Percentiles rank a stretch among this genome's conserved stretches.
Conservation (phyloP, 345 rosid species). For the Gossypium rotundifolium region DNA sequence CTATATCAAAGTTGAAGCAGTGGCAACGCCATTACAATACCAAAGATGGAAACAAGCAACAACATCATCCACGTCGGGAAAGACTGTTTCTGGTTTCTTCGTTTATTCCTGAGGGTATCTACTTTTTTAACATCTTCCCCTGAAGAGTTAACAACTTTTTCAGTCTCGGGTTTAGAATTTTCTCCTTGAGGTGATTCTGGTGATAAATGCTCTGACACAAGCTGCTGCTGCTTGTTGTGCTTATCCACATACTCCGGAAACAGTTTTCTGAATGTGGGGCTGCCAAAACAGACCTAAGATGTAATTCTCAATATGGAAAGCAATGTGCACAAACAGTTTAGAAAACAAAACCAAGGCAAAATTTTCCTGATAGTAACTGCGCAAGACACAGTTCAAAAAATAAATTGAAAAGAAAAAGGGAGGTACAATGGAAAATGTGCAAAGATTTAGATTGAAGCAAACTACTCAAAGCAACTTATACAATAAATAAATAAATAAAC, state of each 20-base stretch:
- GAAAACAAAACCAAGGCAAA: not conserved
- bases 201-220: slow-evolving; percentile 31
- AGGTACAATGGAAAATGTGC: not conserved
- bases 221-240: slow-evolving; percentile 61
- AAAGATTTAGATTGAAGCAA: slow-evolving; percentile 3
- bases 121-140: slow-evolving; percentile 30
- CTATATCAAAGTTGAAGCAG: slow-evolving; percentile 69
- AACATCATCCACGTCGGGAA: slow-evolving; percentile 85
- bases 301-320: not conserved
- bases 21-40: slow-evolving; percentile 94
- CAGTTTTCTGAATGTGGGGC: slow-evolving; percentile 73
- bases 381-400: not conserved
- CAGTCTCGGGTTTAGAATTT: slow-evolving; percentile 19
- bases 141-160: slow-evolving; percentile 26
- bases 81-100: slow-evolving; percentile 53
- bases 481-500: not conserved
- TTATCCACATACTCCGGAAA: slow-evolving; percentile 91
- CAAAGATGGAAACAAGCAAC: slow-evolving; percentile 77
- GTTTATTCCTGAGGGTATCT: slow-evolving; percentile 23
- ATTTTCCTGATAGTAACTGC: not conserved
- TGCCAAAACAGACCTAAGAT: slow-evolving; percentile 24
- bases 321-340: not conserved
- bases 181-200: slow-evolving; percentile 40
- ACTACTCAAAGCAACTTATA: not conserved
- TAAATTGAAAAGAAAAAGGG: not conserved